Conservation (phyloP, 2,329 filamentous ascomycete genomes). For the Xylaria sp. region DNA sequence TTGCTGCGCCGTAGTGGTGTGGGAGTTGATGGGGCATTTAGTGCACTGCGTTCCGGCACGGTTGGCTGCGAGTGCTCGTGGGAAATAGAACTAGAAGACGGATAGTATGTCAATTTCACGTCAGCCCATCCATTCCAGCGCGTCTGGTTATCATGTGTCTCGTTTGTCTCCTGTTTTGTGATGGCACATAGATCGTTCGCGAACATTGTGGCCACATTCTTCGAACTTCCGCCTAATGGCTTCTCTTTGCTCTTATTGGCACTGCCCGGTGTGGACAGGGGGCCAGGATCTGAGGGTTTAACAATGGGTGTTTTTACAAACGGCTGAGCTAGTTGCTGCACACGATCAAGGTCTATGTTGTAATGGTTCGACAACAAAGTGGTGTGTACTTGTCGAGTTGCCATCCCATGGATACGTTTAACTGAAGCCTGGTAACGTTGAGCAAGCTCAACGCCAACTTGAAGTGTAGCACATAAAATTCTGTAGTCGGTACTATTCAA, state of each 20-base stretch:
- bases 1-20: constrained; percentile 75
- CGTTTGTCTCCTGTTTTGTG: constrained; percentile 60
- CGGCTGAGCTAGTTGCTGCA: constrained; percentile 82
- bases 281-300: constrained; percentile 55
- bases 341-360: constrained; percentile 76
- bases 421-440: constrained; percentile 91
- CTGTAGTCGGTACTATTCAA: constrained; percentile 85
- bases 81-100: constrained; percentile 45
- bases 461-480: constrained; percentile 77
- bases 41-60: constrained; percentile 42
- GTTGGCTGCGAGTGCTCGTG: constrained; percentile 36
- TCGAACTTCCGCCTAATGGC: constrained; percentile 46
- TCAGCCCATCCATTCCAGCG: constrained; percentile 81
- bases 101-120: constrained; percentile 82
- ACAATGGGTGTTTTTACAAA: constrained; percentile 74
- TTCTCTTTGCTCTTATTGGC: constrained; percentile 79
- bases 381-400: constrained; percentile 69
- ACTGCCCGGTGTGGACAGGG: constrained; percentile 61
- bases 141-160: constrained; percentile 35
- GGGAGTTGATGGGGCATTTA: constrained; percentile 69
- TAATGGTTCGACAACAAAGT: constrained; percentile 85
- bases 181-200: constrained; percentile 85
- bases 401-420: constrained; percentile 69
- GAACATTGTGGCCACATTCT: constrained; percentile 65
- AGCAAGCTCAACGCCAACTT: constrained; percentile 83